phyloP scores from a whole-genome alignment of 208 protist species.

The Phytomonas sp. region DNA sequence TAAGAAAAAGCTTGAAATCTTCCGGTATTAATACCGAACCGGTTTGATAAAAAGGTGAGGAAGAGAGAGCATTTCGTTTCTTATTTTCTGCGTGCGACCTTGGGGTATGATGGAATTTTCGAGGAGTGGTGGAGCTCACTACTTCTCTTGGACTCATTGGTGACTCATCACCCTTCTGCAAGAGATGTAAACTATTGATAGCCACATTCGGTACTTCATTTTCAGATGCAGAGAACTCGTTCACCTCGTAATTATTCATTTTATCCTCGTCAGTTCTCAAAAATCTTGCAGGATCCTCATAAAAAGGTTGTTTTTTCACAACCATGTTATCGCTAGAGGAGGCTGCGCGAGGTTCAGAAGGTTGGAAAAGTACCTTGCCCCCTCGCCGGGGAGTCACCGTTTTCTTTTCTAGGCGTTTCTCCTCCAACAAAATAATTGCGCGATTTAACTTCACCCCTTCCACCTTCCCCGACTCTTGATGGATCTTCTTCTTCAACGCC shows the following conservation, averaged over 20 bases:
- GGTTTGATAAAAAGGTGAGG: neutral
- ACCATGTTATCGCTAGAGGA: neutral
- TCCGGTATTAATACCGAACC: neutral
- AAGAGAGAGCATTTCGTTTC: neutral
- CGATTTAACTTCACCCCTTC: slow-evolving; percentile 56
- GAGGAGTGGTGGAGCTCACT: neutral
- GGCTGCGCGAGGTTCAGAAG: neutral
- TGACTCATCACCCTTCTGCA: neutral
- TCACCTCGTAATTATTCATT: neutral
- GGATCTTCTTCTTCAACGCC: slow-evolving; percentile 27
- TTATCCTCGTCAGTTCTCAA: neutral
- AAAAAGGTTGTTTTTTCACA: neutral
- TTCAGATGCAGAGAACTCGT: neutral
- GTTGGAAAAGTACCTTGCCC: neutral
- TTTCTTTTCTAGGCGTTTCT: slow-evolving; percentile 9
- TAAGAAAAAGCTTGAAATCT: neutral
- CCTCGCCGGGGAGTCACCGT: neutral
- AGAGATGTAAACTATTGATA: neutral
- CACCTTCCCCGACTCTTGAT: slow-evolving; percentile 15
- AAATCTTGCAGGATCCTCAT: neutral
- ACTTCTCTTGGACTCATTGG: neutral
- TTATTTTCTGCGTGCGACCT: neutral
- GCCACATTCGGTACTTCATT: neutral
- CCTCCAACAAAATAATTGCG: slow-evolving; percentile 12
- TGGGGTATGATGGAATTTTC: neutral